Evolutionary conservation across 306 rosid genomes (phyloP).

Genomic region (Fragaria vesca): DNA sequence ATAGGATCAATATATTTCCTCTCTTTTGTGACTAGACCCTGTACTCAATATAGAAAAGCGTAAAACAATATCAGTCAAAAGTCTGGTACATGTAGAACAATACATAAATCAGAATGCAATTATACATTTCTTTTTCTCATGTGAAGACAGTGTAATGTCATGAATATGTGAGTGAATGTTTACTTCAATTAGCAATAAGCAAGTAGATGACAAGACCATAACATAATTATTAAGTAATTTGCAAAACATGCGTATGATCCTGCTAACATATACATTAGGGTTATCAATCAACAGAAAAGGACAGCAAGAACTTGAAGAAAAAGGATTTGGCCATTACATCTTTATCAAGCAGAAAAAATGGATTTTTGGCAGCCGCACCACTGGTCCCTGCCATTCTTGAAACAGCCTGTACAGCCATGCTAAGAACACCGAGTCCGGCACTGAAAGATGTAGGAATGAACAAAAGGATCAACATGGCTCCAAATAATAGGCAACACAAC

Average conservation of each 20-base stretch:
- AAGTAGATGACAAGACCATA: slow-evolving; percentile 1
- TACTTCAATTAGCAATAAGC: background rate
- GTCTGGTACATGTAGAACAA: background rate
- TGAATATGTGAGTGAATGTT: background rate
- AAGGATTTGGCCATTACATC: slow-evolving; percentile 50
- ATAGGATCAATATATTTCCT: slow-evolving; percentile 77
- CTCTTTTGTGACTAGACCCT: slow-evolving; percentile 93
- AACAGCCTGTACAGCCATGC: slow-evolving; percentile 78
- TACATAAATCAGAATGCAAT: background rate
- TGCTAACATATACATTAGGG: slow-evolving; percentile 2
- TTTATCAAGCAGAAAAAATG: slow-evolving; percentile 79
- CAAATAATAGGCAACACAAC: slow-evolving; percentile 25
- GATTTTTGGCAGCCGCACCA: slow-evolving; percentile 58
- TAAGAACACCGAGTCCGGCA: slow-evolving; percentile 98
- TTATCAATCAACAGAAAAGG: background rate
- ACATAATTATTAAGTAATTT: background rate
- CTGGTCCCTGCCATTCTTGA: slow-evolving; percentile 69
- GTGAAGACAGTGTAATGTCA: background rate
- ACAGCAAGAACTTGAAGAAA: slow-evolving; percentile 11
- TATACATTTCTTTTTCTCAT: background rate
- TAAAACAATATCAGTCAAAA: background rate
- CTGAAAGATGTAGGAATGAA: slow-evolving; percentile 43
- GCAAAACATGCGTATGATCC: background rate
- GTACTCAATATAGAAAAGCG: slow-evolving; percentile 30
- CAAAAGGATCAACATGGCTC: slow-evolving; percentile 25